These are phyloP conservation scores for Austroboletus eburneus DNA, from an alignment of 768 basidiomycete genomes.

Conservation along the genomic window DNA sequence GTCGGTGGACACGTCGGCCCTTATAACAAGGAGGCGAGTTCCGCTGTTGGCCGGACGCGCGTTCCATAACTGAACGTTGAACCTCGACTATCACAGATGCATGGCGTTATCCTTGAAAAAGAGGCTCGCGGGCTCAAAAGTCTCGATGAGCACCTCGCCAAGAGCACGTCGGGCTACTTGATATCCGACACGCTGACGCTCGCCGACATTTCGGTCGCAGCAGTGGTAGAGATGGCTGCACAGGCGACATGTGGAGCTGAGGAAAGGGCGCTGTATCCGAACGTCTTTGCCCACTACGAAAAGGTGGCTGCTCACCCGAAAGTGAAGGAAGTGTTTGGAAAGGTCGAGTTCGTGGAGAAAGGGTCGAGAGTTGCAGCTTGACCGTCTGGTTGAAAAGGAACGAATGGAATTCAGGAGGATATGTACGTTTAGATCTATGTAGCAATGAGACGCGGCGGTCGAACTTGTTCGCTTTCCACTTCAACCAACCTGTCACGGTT, in stretches of 20 bases:
- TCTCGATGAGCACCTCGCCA: slow-evolving; percentile 24
- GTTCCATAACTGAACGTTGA: background rate
- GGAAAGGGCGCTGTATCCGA: slow-evolving; percentile 25
- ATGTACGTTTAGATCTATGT: too few relatives aligned
- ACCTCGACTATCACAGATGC: slow-evolving; percentile 9
- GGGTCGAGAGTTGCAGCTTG: background rate
- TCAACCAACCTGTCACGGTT: background rate
- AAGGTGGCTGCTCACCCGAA: slow-evolving; percentile 18
- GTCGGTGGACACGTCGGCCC: slow-evolving; percentile 17
- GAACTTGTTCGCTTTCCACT: background rate
- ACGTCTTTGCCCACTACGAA: slow-evolving; percentile 24
- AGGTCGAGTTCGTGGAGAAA: slow-evolving; percentile 17
- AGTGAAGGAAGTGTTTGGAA: slow-evolving; percentile 17
- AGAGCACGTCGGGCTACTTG: slow-evolving; percentile 18
- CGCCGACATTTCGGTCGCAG: slow-evolving; percentile 25
- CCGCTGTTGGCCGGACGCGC: background rate
- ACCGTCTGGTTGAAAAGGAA: background rate
- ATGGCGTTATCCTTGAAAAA: slow-evolving; percentile 11
- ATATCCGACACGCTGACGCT: slow-evolving; percentile 22
- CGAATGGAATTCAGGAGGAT: background rate
- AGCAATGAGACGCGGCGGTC: too few relatives aligned
- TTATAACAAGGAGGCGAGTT: slow-evolving; percentile 19
- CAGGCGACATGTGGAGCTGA: slow-evolving; percentile 22
- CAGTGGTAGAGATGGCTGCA: slow-evolving; percentile 18
- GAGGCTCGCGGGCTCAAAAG: slow-evolving; percentile 21